These are phyloP conservation scores for Solanum virginianum DNA, from an alignment of 257 asterid species.

Conservation along the genomic window DNA sequence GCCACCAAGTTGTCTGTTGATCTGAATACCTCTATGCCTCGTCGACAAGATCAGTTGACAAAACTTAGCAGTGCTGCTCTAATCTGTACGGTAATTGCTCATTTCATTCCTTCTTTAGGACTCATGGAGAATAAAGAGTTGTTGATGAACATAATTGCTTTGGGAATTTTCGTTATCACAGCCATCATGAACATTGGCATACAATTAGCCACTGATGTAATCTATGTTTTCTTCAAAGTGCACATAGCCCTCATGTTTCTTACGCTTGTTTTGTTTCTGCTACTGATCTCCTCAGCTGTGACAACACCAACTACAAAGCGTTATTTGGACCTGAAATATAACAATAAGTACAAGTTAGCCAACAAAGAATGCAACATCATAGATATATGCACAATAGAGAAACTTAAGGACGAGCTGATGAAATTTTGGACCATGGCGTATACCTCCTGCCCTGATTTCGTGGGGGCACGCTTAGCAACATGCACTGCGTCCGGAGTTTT, in stretches of 20 bases:
- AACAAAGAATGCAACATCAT: conserved; percentile 16
- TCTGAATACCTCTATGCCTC: not conserved
- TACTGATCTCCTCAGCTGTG: conserved; percentile 38
- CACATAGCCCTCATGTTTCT: conserved; percentile 32
- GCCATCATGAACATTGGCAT: not conserved
- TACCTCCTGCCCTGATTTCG: conserved; percentile 71
- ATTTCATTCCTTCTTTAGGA: conserved; percentile 5
- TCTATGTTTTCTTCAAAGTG: conserved; percentile 37
- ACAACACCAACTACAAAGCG: conserved; percentile 49
- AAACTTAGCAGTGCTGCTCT: conserved; percentile 5
- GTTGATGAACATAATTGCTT: not conserved
- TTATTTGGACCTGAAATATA: conserved; percentile 41
- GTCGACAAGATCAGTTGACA: conserved; percentile 10
- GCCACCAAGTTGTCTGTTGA: conserved; percentile 8
- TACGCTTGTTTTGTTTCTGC: conserved; percentile 36
- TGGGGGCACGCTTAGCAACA: conserved; percentile 57
- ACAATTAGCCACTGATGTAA: not conserved
- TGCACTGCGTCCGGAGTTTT: conserved; percentile 71
- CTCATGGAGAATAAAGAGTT: not conserved
- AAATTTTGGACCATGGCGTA: conserved; percentile 91
- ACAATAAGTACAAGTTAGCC: conserved; percentile 23
- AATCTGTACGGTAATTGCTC: conserved; percentile 6
- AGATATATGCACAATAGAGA: conserved; percentile 7
- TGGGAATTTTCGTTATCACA: conserved; percentile 8
- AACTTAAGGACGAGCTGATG: conserved; percentile 40